Evolutionary conservation across 2,329 filamentous ascomycete genomes (phyloP).

Genomic region (Hypoxylon sp.): DNA sequence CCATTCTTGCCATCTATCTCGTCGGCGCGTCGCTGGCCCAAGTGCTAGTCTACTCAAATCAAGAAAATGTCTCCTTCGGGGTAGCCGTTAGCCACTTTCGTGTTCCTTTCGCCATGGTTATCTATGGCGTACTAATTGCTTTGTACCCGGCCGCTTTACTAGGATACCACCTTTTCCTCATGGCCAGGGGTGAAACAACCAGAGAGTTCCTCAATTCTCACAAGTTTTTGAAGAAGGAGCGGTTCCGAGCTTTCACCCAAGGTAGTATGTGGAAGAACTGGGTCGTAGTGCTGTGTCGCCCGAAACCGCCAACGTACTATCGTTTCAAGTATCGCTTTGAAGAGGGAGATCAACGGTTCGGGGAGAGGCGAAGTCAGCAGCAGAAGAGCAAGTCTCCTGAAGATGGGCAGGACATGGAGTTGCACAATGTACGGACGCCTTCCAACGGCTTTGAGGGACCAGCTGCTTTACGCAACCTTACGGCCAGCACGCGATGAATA

Average conservation of each 20-base stretch:
- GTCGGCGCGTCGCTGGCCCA: slow-evolving; percentile 82
- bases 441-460: slow-evolving; percentile 64
- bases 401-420: slow-evolving; percentile 70
- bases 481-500: slow-evolving; percentile 32
- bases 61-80: slow-evolving; percentile 72
- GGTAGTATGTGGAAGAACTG: slow-evolving; percentile 80
- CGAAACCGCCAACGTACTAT: slow-evolving; percentile 87
- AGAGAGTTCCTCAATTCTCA: slow-evolving; percentile 95
- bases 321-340: slow-evolving; percentile 81
- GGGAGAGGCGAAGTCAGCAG: slow-evolving; percentile 62
- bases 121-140: slow-evolving; percentile 79
- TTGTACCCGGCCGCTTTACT: slow-evolving; percentile 85
- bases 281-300: slow-evolving; percentile 80
- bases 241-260: slow-evolving; percentile 90
- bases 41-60: slow-evolving; percentile 74
- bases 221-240: slow-evolving; percentile 91
- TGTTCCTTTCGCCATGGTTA: slow-evolving; percentile 86
- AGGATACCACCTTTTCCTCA: slow-evolving; percentile 90
- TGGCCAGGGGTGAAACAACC: slow-evolving; percentile 91
- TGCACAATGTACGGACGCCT: slow-evolving; percentile 69
- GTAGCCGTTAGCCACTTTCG: slow-evolving; percentile 74
- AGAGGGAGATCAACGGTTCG: slow-evolving; percentile 86
- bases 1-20: slow-evolving; percentile 78
- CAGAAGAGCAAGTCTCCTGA: slow-evolving; percentile 60
- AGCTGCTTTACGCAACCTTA: slow-evolving; percentile 50